phyloP scores from a whole-genome alignment of 768 basidiomycete species.

The Boletus rufocinnamomeus region DNA sequence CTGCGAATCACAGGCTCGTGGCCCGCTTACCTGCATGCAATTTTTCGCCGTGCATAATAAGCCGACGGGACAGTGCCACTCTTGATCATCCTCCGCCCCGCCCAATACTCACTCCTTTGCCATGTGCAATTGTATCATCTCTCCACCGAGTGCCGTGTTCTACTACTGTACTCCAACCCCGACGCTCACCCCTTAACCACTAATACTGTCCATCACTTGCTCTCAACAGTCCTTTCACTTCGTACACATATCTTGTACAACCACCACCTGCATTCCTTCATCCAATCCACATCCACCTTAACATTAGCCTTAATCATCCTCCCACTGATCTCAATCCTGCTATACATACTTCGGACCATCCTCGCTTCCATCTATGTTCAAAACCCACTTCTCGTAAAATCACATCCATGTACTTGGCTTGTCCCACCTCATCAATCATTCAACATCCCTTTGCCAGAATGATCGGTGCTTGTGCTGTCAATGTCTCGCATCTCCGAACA shows the following conservation, averaged over 20 bases:
- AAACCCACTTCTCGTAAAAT: not conserved
- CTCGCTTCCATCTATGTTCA: slow-evolving; percentile 1
- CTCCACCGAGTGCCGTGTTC: slow-evolving; percentile 13
- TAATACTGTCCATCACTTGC: not conserved
- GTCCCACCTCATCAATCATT: not conserved
- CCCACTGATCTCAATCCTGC: slow-evolving; percentile 1
- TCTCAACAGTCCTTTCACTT: not conserved
- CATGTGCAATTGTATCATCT: slow-evolving; percentile 11
- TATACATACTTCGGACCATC: slow-evolving; percentile 4
- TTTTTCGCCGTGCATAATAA: slow-evolving; percentile 51
- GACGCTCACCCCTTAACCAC: not conserved
- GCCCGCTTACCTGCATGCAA: slow-evolving; percentile 50
- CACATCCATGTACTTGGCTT: not conserved
- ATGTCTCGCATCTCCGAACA: not conserved
- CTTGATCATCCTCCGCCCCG: slow-evolving; percentile 11
- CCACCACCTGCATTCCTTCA: slow-evolving; percentile 14
- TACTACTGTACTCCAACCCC: slow-evolving; percentile 14
- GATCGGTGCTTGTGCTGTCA: not conserved
- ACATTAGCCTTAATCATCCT: not conserved
- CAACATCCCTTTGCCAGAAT: not conserved
- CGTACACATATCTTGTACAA: slow-evolving; percentile 12
- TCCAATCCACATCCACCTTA: slow-evolving; percentile 2
- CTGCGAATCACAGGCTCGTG: slow-evolving; percentile 16
- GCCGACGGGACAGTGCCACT: slow-evolving; percentile 20
- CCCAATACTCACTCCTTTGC: not conserved